These are phyloP conservation scores for Conringia planisiliqua DNA, from an alignment of 345 rosid species.

Conservation along the genomic window DNA sequence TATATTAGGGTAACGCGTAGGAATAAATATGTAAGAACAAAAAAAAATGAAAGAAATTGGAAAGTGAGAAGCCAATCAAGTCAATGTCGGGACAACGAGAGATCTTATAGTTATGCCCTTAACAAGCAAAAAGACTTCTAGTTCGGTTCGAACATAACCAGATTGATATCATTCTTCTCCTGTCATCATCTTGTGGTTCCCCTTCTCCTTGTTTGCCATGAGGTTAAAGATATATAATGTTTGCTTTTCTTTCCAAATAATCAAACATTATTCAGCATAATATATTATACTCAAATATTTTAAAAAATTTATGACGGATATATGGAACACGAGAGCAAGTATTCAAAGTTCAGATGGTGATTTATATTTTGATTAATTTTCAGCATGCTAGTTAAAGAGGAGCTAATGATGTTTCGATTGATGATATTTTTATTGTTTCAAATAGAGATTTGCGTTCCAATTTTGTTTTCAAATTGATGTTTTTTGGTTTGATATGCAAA, in stretches of 20 bases:
- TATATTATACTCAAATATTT: neutral
- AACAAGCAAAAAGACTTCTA: constrained; percentile 10
- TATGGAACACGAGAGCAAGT: neutral
- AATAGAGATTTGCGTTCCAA: neutral
- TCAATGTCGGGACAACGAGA: constrained; percentile 15
- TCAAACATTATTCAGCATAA: neutral
- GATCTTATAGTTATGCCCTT: constrained; percentile 4
- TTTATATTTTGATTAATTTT: neutral
- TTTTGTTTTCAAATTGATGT: neutral
- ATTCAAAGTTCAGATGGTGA: neutral
- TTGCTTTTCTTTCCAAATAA: neutral
- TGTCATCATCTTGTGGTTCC: constrained; percentile 4
- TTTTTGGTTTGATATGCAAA: neutral
- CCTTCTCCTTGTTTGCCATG: neutral
- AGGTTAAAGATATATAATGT: neutral
- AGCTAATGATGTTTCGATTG: neutral
- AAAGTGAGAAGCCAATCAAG: constrained; percentile 18
- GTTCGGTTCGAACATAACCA: constrained; percentile 25
- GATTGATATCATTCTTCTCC: constrained; percentile 9
- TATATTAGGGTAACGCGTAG: neutral
- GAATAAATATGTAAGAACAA: neutral
- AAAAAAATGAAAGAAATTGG: neutral
- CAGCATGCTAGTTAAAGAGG: neutral
- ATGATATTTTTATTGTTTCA: neutral
- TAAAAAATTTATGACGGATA: neutral